A percentile compares a stretch with the other conserved stretches of the same genome.
These are phyloP conservation scores for Clonostachys solani DNA, from an alignment of 2,329 filamentous ascomycete species.

Conservation along the genomic window DNA sequence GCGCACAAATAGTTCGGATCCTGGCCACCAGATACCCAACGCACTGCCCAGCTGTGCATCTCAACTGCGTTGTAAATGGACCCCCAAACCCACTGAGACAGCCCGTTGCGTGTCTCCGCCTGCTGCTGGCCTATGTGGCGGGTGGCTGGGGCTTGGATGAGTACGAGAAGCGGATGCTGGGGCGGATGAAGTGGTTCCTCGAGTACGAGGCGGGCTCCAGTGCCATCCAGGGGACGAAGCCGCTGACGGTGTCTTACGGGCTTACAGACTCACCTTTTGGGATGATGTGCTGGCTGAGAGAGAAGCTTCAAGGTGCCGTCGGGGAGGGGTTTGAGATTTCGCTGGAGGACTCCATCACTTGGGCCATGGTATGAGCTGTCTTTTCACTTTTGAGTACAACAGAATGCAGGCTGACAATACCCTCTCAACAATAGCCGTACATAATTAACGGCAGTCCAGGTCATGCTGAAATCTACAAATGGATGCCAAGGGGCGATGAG, in stretches of 20 bases:
- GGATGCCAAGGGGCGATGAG: not conserved
- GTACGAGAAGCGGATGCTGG: conserved; percentile 1
- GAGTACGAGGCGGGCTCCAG: not conserved
- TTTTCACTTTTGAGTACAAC: too few relatives aligned
- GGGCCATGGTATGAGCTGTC: not conserved
- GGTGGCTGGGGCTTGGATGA: not conserved
- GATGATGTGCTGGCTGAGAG: not conserved
- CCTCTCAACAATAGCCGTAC: not conserved
- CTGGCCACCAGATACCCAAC: not conserved
- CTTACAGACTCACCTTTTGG: not conserved
- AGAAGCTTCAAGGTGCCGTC: not conserved
- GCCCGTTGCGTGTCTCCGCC: not conserved
- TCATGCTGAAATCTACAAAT: not conserved
- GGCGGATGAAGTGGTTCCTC: not conserved
- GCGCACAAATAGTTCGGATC: not conserved
- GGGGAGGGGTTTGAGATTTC: not conserved
- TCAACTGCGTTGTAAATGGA: conserved; percentile 1
- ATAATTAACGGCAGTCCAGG: not conserved
- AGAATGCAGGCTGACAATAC: too few relatives aligned
- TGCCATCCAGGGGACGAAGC: not conserved
- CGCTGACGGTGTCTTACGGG: not conserved
- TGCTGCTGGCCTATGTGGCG: not conserved
- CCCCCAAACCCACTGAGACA: not conserved
- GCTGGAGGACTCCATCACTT: not conserved
- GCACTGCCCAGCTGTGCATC: not conserved